Evolutionary conservation across 2,329 filamentous ascomycete species (phyloP), one percentile per base, ranked within the genome.

Genomic region (Aspergillus chevalieri): DNA sequence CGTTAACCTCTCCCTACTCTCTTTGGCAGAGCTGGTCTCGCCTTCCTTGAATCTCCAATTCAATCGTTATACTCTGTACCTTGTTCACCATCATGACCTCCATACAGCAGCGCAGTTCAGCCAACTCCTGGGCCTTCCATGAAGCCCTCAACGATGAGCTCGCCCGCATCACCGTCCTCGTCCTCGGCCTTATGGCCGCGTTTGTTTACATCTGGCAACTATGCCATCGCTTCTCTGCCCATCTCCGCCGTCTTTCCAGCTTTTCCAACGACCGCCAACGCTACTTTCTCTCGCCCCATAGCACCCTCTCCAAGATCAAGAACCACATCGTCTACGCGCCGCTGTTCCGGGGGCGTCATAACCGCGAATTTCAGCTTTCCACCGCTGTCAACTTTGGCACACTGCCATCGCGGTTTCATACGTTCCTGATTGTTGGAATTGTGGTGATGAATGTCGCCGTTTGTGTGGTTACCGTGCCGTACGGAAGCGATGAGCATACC

Each of bases 251-350:
- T 22, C 76, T 95, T 42, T 79, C 86, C 39, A 89, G 84, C 62
- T 78, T 95, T 57, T 85, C 81, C 72, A 89, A 89, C 71, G 85
- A 88, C 56, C 85, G 78, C 1, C 90, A 95, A 67, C 78, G 80
- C 52, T 95, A 89, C 73, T 95, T 91, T 65, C 79, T 84, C 43
- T 73, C 75, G 21, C 78, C 86, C 5, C 57, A 72, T 28, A 52
- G 57, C 4, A 65, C 47, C 74, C 94, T 58, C 78, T 82, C 56
- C 74, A 90, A 53, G 64, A 65, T 95, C 49, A 89, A 91, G 72
- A 78, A 81, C 52, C 78, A 87, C 48, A 79, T 91, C 49, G 65
- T 76, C 45, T 74, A 76, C 52, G 73, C 74, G 10, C 72, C 74
- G 4, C 52, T 76, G 33, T 69, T 76, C 47, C 64, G 67, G 21